Evolutionary conservation across 306 rosid genomes (phyloP).

Genomic region (Acmispon strigosus): DNA sequence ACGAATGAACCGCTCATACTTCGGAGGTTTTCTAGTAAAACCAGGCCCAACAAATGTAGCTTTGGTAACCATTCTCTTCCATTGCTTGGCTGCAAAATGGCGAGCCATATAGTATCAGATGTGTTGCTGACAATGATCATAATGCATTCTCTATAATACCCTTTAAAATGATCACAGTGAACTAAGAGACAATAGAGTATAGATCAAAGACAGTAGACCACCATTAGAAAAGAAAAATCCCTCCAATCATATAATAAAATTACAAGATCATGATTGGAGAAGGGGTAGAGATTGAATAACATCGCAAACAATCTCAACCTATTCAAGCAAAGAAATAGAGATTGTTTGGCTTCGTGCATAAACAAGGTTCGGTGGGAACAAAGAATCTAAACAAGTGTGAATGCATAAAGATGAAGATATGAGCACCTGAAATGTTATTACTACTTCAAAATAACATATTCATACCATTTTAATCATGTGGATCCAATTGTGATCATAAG

Average conservation of each 20-base stretch:
- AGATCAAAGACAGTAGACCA: neutral
- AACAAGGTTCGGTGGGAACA: neutral
- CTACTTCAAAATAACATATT: neutral
- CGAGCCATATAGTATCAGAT: neutral
- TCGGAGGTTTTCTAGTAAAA: conserved; percentile 94
- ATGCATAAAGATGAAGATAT: neutral
- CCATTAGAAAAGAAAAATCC: neutral
- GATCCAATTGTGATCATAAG: neutral
- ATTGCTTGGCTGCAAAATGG: conserved; percentile 71
- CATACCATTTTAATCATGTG: neutral
- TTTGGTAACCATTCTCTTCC: conserved; percentile 98
- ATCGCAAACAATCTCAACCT: neutral
- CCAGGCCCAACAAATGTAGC: conserved; percentile 95
- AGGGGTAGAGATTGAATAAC: neutral
- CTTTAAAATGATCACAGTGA: neutral
- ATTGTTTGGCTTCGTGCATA: neutral
- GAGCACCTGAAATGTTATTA: neutral
- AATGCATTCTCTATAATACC: neutral
- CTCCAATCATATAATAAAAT: neutral
- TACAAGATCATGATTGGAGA: neutral
- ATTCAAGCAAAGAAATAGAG: neutral
- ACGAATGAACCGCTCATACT: conserved; percentile 87
- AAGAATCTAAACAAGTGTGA: neutral
- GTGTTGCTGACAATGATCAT: neutral
- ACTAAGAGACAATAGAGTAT: neutral